Evolutionary conservation across 768 basidiomycete genomes (phyloP).

Genomic region (Calvatia gigantea): DNA sequence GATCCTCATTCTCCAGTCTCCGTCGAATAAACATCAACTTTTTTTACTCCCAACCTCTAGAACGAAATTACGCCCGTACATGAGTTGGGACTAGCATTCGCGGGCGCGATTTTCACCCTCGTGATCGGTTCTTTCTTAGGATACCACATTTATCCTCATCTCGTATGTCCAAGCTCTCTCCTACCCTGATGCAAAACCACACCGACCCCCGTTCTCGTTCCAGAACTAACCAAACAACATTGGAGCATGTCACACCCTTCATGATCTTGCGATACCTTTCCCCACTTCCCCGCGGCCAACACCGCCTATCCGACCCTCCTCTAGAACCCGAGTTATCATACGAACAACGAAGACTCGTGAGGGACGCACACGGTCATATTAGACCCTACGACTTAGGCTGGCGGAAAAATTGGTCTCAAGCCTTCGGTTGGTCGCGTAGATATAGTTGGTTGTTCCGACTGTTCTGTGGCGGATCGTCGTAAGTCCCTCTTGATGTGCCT

Average conservation of each 20-base stretch:
- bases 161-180: conserved; percentile 16
- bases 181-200: background rate
- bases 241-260: conserved; percentile 76
- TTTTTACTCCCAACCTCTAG: conserved; percentile 27
- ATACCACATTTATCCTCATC: conserved; percentile 76
- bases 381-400: conserved; percentile 73
- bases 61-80: conserved; percentile 67
- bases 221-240: conserved; percentile 85
- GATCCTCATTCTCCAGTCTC: no score
- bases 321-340: conserved; percentile 68
- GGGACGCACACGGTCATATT: conserved; percentile 56
- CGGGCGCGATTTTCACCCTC: conserved; percentile 55
- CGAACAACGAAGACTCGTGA: conserved; percentile 61
- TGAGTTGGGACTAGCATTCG: conserved; percentile 59
- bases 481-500: conserved; percentile 25
- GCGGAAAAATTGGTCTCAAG: conserved; percentile 65
- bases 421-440: conserved; percentile 54
- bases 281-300: conserved; percentile 47
- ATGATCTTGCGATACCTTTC: conserved; percentile 70
- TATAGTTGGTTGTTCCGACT: conserved; percentile 52
- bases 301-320: conserved; percentile 62
- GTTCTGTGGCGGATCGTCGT: conserved; percentile 64
- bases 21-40: background rate
- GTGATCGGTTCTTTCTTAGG: conserved; percentile 72
- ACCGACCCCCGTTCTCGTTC: background rate